Conservation (phyloP, 164 flowering plant genomes). For the Santalum album region DNA sequence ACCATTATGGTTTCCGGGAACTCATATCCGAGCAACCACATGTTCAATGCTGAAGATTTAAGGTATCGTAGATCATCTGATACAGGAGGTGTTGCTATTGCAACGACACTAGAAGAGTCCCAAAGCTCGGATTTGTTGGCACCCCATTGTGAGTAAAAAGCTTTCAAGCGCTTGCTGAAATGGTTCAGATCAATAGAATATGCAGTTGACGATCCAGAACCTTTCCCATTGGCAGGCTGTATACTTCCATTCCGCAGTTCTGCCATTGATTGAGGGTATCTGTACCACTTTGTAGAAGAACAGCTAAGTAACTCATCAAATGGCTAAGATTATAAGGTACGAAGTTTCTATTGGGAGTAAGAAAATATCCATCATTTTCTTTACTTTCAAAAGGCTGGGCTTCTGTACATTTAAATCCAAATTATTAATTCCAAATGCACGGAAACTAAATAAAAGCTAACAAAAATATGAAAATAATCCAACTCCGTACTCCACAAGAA, state of each 20-base stretch:
- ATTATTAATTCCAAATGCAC: too few relatives aligned
- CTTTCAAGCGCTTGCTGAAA: constrained; percentile 39
- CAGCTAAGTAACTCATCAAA: too few relatives aligned
- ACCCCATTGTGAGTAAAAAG: constrained; percentile 55
- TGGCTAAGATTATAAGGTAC: too few relatives aligned
- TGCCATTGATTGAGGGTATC: constrained; percentile 18
- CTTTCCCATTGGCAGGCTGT: constrained; percentile 13
- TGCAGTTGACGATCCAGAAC: constrained; percentile 11
- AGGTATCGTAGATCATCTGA: constrained; percentile 68
- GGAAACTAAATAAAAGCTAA: too few relatives aligned
- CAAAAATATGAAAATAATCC: too few relatives aligned
- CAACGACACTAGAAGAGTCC: constrained; percentile 44
- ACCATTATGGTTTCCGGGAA: constrained; percentile 86
- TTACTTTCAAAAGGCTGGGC: too few relatives aligned
- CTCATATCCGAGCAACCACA: constrained; percentile 78
- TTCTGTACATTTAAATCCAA: too few relatives aligned
- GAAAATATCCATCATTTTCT: too few relatives aligned
- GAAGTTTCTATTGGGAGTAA: too few relatives aligned
- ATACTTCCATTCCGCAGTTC: constrained; percentile 25
- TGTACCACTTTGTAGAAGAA: too few relatives aligned
- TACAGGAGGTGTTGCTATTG: constrained; percentile 66
- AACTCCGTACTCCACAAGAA: too few relatives aligned
- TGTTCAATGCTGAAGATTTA: constrained; percentile 65
- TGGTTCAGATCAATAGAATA: constrained; percentile 37
- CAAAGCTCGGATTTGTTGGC: constrained; percentile 36